Conservation (phyloP, 2,329 filamentous ascomycete genomes). For the Monilinia fructicola region DNA sequence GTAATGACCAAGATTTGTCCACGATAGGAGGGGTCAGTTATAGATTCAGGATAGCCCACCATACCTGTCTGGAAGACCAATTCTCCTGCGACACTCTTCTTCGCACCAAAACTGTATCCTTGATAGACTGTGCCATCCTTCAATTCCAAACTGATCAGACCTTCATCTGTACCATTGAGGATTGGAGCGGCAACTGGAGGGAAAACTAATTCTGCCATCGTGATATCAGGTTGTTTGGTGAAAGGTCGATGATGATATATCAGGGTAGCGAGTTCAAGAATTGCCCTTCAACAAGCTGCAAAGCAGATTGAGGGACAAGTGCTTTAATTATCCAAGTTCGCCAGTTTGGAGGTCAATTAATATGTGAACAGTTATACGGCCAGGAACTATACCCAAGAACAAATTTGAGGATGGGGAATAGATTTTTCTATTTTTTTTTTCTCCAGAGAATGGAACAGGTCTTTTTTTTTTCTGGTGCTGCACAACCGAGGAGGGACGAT, state of each 20-base stretch:
- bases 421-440: slow-evolving; percentile 4
- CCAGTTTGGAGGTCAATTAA: slow-evolving; percentile 19
- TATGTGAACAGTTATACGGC: too few relatives aligned
- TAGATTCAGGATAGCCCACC: slow-evolving; percentile 96
- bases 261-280: slow-evolving; percentile 6
- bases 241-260: slow-evolving; percentile 6
- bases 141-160: slow-evolving; percentile 83
- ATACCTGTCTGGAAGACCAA: slow-evolving; percentile 99
- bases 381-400: too few relatives aligned
- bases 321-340: slow-evolving; percentile 20
- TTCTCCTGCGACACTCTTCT: slow-evolving; percentile 93
- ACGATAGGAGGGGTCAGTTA: slow-evolving; percentile 84
- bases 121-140: slow-evolving; percentile 89
- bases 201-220: slow-evolving; percentile 29
- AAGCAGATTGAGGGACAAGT: slow-evolving; percentile 26
- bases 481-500: slow-evolving; percentile 15
- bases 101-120: slow-evolving; percentile 93
- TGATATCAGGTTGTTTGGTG: slow-evolving; percentile 1
- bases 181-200: slow-evolving; percentile 33
- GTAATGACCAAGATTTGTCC: slow-evolving; percentile 96
- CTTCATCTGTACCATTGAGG: slow-evolving; percentile 47
- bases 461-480: slow-evolving; percentile 11
- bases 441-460: neutral
- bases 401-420: slow-evolving; percentile 2
- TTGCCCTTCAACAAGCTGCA: slow-evolving; percentile 29